Conservation (phyloP, 495 filamentous ascomycete species). For the Tuber calosporum region DNA sequence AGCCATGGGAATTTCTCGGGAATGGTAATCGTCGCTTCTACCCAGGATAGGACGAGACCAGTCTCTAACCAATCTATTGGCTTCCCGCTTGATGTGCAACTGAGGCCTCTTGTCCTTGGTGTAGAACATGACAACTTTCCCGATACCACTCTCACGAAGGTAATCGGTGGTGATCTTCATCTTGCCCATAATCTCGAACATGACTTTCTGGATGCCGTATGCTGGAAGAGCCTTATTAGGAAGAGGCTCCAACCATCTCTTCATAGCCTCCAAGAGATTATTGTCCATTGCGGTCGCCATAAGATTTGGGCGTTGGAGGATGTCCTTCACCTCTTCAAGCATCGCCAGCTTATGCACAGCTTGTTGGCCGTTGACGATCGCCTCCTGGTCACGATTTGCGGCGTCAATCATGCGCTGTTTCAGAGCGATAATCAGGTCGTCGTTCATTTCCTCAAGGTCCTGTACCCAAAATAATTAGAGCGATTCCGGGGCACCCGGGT, state of each 20-base stretch:
- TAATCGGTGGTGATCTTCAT: slow-evolving; percentile 85
- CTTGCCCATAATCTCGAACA: slow-evolving; percentile 70
- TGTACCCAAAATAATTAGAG: slow-evolving; percentile 38
- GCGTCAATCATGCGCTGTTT: slow-evolving; percentile 88
- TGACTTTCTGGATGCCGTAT: slow-evolving; percentile 92
- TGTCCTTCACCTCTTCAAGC: slow-evolving; percentile 79
- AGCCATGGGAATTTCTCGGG: slow-evolving; percentile 35
- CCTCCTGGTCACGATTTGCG: slow-evolving; percentile 74
- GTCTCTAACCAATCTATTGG: slow-evolving; percentile 80
- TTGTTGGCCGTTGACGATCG: slow-evolving; percentile 65
- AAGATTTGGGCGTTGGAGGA: slow-evolving; percentile 81
- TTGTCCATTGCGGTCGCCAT: slow-evolving; percentile 78
- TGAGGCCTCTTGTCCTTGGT: slow-evolving; percentile 86
- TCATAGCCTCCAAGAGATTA: slow-evolving; percentile 87
- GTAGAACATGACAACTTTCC: slow-evolving; percentile 93
- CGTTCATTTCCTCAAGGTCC: slow-evolving; percentile 83
- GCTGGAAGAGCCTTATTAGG: slow-evolving; percentile 77
- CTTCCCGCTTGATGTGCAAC: slow-evolving; percentile 79
- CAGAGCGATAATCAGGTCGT: slow-evolving; percentile 80
- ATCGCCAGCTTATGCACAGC: slow-evolving; percentile 91
- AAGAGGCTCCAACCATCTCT: slow-evolving; percentile 94
- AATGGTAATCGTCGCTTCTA: slow-evolving; percentile 73
- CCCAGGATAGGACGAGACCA: slow-evolving; percentile 97
- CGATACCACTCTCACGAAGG: slow-evolving; percentile 82
- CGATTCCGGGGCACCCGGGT: neutral